These are phyloP conservation scores for Hyphopichia khmerensis DNA, from an alignment of 1,139 yeast genomes.

Conservation along the genomic window DNA sequence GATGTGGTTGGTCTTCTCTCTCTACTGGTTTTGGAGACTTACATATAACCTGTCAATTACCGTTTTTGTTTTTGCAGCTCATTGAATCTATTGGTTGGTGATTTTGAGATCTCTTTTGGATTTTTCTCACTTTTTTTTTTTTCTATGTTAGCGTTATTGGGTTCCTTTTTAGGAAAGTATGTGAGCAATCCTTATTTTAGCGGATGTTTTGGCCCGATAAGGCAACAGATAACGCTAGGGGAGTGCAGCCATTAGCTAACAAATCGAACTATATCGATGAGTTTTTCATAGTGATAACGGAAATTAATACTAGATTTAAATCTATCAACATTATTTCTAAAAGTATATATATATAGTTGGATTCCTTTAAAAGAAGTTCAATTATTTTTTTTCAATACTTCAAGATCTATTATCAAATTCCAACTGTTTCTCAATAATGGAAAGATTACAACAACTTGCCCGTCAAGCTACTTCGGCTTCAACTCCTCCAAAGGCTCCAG, in stretches of 20 bases:
- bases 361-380: too few relatives aligned
- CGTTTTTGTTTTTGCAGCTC: conserved; percentile 1
- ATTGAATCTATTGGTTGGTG: neutral
- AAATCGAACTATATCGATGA: neutral
- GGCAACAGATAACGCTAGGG: conserved; percentile 6
- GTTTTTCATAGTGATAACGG: neutral
- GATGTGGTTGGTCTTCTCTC: too few relatives aligned
- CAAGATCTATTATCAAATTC: too few relatives aligned
- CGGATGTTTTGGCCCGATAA: conserved; percentile 7
- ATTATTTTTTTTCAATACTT: too few relatives aligned
- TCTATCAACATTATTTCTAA: too few relatives aligned
- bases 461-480: conserved; percentile 59
- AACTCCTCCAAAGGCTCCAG: conserved; percentile 52
- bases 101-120: too few relatives aligned
- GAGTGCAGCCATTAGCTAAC: neutral
- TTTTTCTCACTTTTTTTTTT: too few relatives aligned
- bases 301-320: neutral
- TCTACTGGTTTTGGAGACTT: too few relatives aligned
- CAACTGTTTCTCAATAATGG: conserved; percentile 37
- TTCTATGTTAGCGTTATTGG: conserved; percentile 1
- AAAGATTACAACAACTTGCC: conserved; percentile 66
- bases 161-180: conserved; percentile 11
- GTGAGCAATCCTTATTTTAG: conserved; percentile 4
- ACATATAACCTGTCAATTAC: too few relatives aligned
- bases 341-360: too few relatives aligned